A percentile compares a stretch with the other conserved stretches of the same genome.
Conservation (phyloP, 768 basidiomycete species). For the Calocybe indica region DNA sequence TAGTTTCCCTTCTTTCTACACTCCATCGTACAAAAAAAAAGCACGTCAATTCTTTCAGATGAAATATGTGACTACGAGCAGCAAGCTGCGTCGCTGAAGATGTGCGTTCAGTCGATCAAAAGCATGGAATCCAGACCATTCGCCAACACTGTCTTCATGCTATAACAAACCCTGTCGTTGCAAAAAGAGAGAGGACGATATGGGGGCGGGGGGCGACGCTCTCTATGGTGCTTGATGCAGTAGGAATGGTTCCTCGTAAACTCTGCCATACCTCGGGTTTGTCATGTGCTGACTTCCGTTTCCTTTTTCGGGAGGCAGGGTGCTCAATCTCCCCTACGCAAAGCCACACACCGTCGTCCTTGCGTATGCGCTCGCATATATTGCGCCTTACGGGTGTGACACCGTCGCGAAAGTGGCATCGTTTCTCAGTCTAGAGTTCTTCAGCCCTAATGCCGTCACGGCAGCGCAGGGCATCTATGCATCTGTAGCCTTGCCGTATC, state of each 20-base stretch:
- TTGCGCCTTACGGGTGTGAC: slow-evolving; percentile 23
- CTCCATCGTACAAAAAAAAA: no score
- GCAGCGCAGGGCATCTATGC: slow-evolving; percentile 17
- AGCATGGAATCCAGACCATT: no score
- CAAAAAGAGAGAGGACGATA: slow-evolving; percentile 14
- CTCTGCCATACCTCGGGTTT: slow-evolving; percentile 30
- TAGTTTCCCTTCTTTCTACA: no score
- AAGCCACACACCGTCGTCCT: slow-evolving; percentile 38
- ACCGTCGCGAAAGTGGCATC: slow-evolving; percentile 26
- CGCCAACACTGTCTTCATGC: no score
- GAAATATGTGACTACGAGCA: no score
- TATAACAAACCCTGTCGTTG: slow-evolving; percentile 15
- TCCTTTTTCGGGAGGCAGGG: slow-evolving; percentile 19
- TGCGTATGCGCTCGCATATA: slow-evolving; percentile 33
- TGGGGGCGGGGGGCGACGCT: slow-evolving; percentile 26
- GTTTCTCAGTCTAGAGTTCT: no score
- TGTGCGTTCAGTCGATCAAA: no score
- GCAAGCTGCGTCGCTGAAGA: no score
- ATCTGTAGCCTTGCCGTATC: slow-evolving; percentile 15
- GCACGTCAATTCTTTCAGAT: no score
- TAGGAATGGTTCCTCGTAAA: slow-evolving; percentile 36
- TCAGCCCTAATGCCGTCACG: slow-evolving; percentile 5
- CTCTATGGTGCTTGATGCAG: slow-evolving; percentile 31
- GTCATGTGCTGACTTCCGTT: slow-evolving; percentile 15
- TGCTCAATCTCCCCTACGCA: slow-evolving; percentile 33